Base-by-base conservation (phyloP, 2,329 filamentous ascomycete species). In the Lachnellula arida region DNA sequence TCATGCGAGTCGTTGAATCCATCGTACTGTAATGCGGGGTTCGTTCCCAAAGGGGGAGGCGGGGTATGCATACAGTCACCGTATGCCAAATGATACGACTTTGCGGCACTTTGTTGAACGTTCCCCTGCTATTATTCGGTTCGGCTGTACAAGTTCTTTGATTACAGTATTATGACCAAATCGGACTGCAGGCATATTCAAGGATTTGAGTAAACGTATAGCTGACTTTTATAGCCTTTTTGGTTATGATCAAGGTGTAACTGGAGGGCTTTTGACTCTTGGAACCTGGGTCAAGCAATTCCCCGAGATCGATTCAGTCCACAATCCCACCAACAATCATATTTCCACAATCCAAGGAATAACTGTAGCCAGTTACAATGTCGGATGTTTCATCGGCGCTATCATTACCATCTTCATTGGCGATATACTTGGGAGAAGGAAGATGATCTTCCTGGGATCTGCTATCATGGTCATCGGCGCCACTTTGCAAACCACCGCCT, bases 381-480 rank as follows among this genome's bases (percentile, higher is more conserved):
- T 83, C n/a, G 82, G 82, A 12, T 85, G 82, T 69, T 81, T 82
- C 56, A 55, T 76, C 43, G 78, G 78, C 46, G 77, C 77, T 15
- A 60, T 79, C 15, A 70, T 74, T 51, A 75, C 73, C 28, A 72
- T 77, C 34, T 73, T 74, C 60, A 70, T 82, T 44, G 81, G 81
- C 5, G 81, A 86, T 59, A 72, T 76, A 9, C 76, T 85, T 4
- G 82, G 82, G 23, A 75, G 83, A 76, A 77, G 66, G 72, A 75
- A 64, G 42, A 81, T 80, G 47, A 84, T 85, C 55, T 77, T 84
- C 52, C 65, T 79, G 17, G 82, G 82, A 35, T 78, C 79, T n/a
- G 59, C 70, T 4, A 79, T 85, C 62, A 81, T 85, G 76, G 72
- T 83, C 15, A 63, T 85, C 35, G 82, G 82, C 14, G 81, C 81